phyloP scores from a whole-genome alignment of 257 asterid genomes.

The Solanum appendiculatum region DNA sequence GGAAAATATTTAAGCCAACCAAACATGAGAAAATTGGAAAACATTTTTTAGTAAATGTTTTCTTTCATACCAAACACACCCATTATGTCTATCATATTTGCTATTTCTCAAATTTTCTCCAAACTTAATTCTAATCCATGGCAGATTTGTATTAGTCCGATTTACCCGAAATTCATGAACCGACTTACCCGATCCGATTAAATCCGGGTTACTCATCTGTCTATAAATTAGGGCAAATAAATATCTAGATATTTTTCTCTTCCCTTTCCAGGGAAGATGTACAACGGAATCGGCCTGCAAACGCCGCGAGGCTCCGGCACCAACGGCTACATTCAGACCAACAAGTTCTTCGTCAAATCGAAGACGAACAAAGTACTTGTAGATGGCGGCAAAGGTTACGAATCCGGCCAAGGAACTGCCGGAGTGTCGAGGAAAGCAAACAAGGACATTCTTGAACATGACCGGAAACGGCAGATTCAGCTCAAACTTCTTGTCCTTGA shows the following conservation, averaged over 20 bases:
- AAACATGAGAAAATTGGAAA: too few species aligned
- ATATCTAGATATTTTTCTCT: background rate
- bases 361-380: slow-evolving; percentile 64
- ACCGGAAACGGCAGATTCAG: slow-evolving; percentile 85
- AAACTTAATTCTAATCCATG: background rate
- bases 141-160: background rate
- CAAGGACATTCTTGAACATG: slow-evolving; percentile 78
- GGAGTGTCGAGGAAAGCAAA: slow-evolving; percentile 53
- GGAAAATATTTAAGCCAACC: too few species aligned
- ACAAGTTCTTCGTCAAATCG: slow-evolving; percentile 37
- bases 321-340: slow-evolving; percentile 74
- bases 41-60: too few species aligned
- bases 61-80: too few species aligned
- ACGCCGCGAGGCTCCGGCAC: slow-evolving; percentile 88
- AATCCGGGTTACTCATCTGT: background rate
- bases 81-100: too few species aligned
- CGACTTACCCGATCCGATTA: background rate
- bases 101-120: too few species aligned
- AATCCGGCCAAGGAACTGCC: slow-evolving; percentile 58
- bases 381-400: slow-evolving; percentile 50
- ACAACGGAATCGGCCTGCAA: slow-evolving; percentile 86
- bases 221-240: background rate
- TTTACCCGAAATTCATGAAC: background rate
- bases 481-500: slow-evolving; percentile 70
- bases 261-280: slow-evolving; percentile 26